Evolutionary conservation across 139 green algal genomes (phyloP), one percentile per base, ranked within the genome.

Genomic region (Raphidocelis subcapitata): DNA sequence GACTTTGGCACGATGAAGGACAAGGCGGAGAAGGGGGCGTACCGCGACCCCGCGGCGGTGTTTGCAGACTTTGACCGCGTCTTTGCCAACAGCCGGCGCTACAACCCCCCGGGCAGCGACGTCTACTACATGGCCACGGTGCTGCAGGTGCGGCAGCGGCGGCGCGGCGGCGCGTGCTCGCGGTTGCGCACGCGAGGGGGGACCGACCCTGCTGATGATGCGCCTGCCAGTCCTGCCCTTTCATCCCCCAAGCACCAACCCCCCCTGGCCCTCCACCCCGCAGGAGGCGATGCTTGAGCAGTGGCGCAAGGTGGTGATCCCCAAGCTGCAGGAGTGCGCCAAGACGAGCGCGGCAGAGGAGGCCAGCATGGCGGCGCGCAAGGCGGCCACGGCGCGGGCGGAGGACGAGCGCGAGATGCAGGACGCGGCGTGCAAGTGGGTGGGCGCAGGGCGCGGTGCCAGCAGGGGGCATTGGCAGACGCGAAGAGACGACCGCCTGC

Each of bases 71-170:
- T 90, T 12, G 66, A 68, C 32, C 82, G 89, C 18, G 88, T 97
- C 26, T 98, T 97, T 62, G 51, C 76, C 69, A 97, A 97, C 62
- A 91, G 90, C 18, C 85, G 84, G 60, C 65, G 61, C 14, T 97
- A 94, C 84, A 97, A 97, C 73, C 85, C 85, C 55, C 85, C 85
- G 10, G 85, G 82, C 62, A 85, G 66, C 41, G 93, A 98, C 79
- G 92, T 97, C 32, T 69, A 87, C 74, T 65, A 94, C 23, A 96
- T 97, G 92, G 90, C 93, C 1, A 83, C 83, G 54, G 85, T 80
- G 26, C 73, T 95, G 35, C 79, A 89, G 86, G 86, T 89, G 59
- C n/a, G 31, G 33, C 49, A 59, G 35, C 62, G 44, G n/a, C n/a
- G n/a, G n/a, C n/a, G n/a, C n/a, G n/a, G n/a, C n/a, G n/a, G n/a